Percentiles rank a stretch among this genome's conserved stretches.
Conservation (phyloP, 768 basidiomycete genomes). For the Lyophyllum atratum region DNA sequence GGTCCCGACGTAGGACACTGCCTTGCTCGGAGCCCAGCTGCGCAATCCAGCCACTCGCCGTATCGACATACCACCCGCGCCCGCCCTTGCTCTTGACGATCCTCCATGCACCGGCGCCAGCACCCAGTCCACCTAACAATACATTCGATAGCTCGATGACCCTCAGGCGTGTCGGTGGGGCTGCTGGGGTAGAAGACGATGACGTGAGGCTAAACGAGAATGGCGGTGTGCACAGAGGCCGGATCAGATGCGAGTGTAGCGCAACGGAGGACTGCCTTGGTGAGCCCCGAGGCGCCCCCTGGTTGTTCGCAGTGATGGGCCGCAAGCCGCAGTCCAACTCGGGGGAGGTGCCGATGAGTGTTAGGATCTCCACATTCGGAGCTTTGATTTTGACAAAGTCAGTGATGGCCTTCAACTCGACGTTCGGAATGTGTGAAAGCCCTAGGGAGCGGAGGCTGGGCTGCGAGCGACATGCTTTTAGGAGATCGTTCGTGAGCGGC, state of each 20-base stretch:
- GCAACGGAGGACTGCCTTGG: constrained; percentile 72
- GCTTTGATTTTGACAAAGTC: constrained; percentile 72
- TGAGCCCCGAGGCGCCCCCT: constrained; percentile 33
- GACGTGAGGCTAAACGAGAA: constrained; percentile 60
- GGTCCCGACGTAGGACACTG: constrained; percentile 58
- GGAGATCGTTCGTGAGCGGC: constrained; percentile 61
- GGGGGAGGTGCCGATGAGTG: constrained; percentile 74
- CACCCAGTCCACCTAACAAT: constrained; percentile 71
- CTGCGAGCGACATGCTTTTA: constrained; percentile 59
- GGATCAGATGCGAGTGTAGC: constrained; percentile 76
- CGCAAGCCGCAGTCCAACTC: constrained; percentile 65
- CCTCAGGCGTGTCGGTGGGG: constrained; percentile 71
- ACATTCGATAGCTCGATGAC: constrained; percentile 83
- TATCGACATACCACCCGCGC: constrained; percentile 93
- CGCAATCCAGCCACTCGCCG: constrained; percentile 80
- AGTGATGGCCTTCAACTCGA: constrained; percentile 66
- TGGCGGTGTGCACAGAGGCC: constrained; percentile 78
- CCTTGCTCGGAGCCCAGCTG: constrained; percentile 36
- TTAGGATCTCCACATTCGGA: constrained; percentile 81
- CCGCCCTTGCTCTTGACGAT: constrained; percentile 92
- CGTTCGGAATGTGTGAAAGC: constrained; percentile 78
- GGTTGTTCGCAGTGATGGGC: constrained; percentile 30
- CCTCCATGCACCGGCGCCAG: constrained; percentile 84
- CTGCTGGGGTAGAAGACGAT: constrained; percentile 27
- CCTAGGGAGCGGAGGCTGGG: constrained; percentile 84